Evolutionary conservation across 1,139 yeast genomes (phyloP), one percentile per base, ranked within the genome.

Genomic region (Blastobotrys capitulatus): DNA sequence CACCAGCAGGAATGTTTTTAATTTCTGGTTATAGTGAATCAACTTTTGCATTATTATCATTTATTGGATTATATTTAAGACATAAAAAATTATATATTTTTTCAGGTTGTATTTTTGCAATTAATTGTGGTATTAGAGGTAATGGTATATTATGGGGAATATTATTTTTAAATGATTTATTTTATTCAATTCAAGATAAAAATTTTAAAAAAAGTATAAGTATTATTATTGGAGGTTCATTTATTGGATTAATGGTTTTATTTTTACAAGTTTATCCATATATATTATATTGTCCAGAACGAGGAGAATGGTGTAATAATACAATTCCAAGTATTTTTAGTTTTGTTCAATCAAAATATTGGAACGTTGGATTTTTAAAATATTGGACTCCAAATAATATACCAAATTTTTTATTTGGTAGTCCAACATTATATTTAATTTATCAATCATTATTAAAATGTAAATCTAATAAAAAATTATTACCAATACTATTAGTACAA

Each of bases 381-480:
- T 92, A 92, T 65, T 92, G 96, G 94, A 83, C 94, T 0, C 57
- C 73, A 0, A 81, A 80, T 59, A 90, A 92, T 60, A 66, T 87
- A 13, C 96, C 97, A 10, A 86, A 90, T 64, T 90, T 92, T 61
- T 35, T 82, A n/a, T 73, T 92, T 59, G 94, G 88, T 0, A 54
- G 76, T 0, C 98, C 97, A 1, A 78, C 82, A 12, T 62, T 86
- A 2, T 31, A 69, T 1, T 60, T 83, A 3, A 52, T 79, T 10
- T 39, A 53, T 58, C 67, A 54, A 34, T 67, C 67, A 55, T 63
- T 50, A 53, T 64, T 36, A 52, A 56, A 43, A 47, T 49, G 47
- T 27, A 38, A 25, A 2, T 38, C 32, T 40, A 31, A 35, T 2
- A 5, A n/a, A 12, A 18, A 25, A 7, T 35, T 46, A 9, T n/a